Evolutionary conservation across 176 grass and related monocot genomes (phyloP).

Genomic region (Saccharum officinarum): DNA sequence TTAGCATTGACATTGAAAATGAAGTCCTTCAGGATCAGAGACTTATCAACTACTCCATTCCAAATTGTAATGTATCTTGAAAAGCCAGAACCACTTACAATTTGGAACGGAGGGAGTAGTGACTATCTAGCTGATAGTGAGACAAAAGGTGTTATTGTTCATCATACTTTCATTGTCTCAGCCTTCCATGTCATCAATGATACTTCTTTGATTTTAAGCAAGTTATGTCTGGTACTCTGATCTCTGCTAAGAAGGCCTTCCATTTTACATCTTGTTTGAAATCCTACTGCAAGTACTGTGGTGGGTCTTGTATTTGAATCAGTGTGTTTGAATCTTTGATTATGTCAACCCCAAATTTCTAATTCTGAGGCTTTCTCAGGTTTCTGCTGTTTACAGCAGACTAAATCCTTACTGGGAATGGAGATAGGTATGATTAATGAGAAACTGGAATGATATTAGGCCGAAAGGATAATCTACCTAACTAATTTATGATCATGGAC

Average conservation of each 20-base stretch:
- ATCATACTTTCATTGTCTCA: background rate
- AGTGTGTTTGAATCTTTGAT: background rate
- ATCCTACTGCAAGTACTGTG: background rate
- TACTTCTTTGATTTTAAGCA: background rate
- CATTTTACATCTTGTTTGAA: background rate
- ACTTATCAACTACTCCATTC: background rate
- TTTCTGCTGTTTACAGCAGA: slow-evolving; percentile 4
- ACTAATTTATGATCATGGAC: background rate
- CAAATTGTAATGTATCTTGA: too few relatives aligned
- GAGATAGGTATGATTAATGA: background rate
- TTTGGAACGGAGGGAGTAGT: background rate
- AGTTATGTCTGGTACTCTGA: background rate
- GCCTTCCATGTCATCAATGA: background rate
- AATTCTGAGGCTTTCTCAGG: background rate
- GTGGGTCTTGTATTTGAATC: background rate
- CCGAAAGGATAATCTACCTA: background rate
- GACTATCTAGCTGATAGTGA: background rate
- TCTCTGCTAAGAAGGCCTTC: background rate
- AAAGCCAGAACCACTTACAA: too few relatives aligned
- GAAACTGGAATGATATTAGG: background rate
- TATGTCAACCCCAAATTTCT: background rate
- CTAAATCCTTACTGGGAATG: background rate
- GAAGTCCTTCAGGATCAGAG: background rate
- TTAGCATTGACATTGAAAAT: slow-evolving; percentile 1
- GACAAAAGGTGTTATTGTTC: background rate